Conservation (phyloP, 2,329 filamentous ascomycete genomes). For the Aspergillus sp. region DNA sequence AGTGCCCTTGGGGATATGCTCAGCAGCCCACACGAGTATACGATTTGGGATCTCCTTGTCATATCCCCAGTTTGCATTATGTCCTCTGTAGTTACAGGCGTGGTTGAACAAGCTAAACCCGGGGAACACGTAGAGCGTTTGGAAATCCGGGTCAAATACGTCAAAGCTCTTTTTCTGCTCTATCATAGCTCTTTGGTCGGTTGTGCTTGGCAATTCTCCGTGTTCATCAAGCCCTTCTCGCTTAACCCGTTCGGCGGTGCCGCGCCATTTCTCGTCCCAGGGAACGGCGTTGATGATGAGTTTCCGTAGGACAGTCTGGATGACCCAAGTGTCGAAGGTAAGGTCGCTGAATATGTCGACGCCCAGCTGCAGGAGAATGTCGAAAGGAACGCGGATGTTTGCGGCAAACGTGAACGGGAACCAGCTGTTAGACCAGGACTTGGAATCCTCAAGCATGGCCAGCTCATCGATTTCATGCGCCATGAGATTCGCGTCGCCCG, state of each 20-base stretch:
- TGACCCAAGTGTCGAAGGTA: slow-evolving; percentile 32
- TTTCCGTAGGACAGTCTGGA: slow-evolving; percentile 28
- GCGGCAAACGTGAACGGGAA: slow-evolving; percentile 30
- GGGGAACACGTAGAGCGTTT: slow-evolving; percentile 26
- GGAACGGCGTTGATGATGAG: slow-evolving; percentile 25
- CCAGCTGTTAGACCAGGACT: slow-evolving; percentile 8
- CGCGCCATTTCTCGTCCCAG: slow-evolving; percentile 19
- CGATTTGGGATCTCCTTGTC: slow-evolving; percentile 22
- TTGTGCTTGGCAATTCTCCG: background rate
- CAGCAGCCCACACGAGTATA: slow-evolving; percentile 21
- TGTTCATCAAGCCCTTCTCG: slow-evolving; percentile 7
- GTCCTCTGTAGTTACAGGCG: slow-evolving; percentile 7
- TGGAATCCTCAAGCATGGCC: slow-evolving; percentile 18
- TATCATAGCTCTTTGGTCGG: background rate
- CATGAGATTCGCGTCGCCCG: slow-evolving; percentile 17
- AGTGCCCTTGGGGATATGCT: slow-evolving; percentile 15
- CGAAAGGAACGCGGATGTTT: slow-evolving; percentile 32
- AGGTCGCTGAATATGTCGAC: slow-evolving; percentile 33
- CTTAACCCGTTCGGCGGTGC: slow-evolving; percentile 1
- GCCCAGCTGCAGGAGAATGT: slow-evolving; percentile 28
- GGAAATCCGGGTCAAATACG: slow-evolving; percentile 17
- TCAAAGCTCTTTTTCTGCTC: slow-evolving; percentile 1
- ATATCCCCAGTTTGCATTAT: slow-evolving; percentile 27
- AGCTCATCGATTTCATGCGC: slow-evolving; percentile 32
- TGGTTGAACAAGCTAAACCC: slow-evolving; percentile 29